Conservation (phyloP, 305 asterid species). For the Fraxinus latifolia region DNA sequence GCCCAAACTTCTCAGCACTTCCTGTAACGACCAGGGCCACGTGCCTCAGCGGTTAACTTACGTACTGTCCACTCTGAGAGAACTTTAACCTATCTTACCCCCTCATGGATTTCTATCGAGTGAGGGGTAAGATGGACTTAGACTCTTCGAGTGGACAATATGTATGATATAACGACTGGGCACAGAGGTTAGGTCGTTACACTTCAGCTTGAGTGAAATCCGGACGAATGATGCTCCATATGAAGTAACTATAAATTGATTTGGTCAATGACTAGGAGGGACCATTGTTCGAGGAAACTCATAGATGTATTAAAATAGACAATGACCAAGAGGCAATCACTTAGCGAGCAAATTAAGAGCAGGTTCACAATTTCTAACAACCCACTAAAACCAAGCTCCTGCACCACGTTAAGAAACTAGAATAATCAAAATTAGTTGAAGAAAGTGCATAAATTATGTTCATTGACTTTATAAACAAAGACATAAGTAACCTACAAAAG, state of each 20-base stretch:
- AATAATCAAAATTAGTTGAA: not conserved
- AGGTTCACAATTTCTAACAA: not conserved
- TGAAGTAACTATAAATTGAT: not conserved
- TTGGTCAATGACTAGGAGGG: not conserved
- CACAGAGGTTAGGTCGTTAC: no score
- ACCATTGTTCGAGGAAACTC: not conserved
- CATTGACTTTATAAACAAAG: not conserved
- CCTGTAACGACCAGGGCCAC: not conserved
- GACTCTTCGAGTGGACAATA: no score
- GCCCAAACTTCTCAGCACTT: not conserved
- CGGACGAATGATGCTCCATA: not conserved
- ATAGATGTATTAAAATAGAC: not conserved
- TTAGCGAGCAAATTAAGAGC: not conserved
- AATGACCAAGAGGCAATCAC: not conserved
- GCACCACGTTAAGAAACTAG: not conserved
- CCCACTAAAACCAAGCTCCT: not conserved
- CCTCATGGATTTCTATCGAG: no score
- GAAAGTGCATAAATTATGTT: not conserved
- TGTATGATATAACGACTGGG: no score
- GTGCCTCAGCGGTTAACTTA: no score
- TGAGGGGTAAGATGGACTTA: no score
- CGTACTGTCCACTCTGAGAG: no score
- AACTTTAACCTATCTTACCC: no score
- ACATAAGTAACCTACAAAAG: not conserved
- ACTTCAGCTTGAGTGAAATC: no score